phyloP scores from a whole-genome alignment of 495 filamentous ascomycete genomes.

The Penicillium cataractarum region DNA sequence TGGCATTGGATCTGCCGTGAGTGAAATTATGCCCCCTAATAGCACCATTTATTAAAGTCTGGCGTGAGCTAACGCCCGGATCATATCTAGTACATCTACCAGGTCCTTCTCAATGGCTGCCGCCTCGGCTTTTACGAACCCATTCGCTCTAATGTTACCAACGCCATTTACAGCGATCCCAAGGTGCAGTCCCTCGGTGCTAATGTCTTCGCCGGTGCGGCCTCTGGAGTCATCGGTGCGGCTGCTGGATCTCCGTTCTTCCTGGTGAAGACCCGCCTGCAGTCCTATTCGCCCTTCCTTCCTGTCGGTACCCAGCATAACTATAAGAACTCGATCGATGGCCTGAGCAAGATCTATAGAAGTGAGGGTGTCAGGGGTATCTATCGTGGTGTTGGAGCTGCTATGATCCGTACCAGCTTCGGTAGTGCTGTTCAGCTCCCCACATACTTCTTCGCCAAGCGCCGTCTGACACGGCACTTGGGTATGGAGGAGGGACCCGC shows the following conservation, averaged over 20 bases:
- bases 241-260: constrained; percentile 94
- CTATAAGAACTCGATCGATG: constrained; percentile 85
- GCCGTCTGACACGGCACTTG: constrained; percentile 74
- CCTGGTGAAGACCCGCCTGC: constrained; percentile 95
- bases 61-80: neutral
- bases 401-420: constrained; percentile 97
- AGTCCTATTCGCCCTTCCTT: constrained; percentile 91
- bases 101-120: constrained; percentile 94
- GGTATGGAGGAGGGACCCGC: constrained; percentile 91
- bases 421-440: constrained; percentile 94
- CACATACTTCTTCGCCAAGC: constrained; percentile 98
- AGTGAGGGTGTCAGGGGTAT: constrained; percentile 79
- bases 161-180: constrained; percentile 68
- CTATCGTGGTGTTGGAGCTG: constrained; percentile 87
- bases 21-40: constrained; percentile 23
- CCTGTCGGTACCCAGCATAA: constrained; percentile 95
- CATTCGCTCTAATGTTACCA: constrained; percentile 70
- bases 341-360: constrained; percentile 74
- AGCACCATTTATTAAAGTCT: neutral
- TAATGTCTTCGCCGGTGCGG: constrained; percentile 90
- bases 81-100: constrained; percentile 79
- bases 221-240: constrained; percentile 87
- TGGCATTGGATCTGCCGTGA: constrained; percentile 82
- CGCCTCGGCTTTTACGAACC: constrained; percentile 98
- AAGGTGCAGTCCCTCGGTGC: constrained; percentile 78